A percentile compares a stretch with the other conserved stretches of the same genome.
These are phyloP conservation scores for Irpex sp. DNA, from an alignment of 1,284 basidiomycete genomes.

Conservation along the genomic window DNA sequence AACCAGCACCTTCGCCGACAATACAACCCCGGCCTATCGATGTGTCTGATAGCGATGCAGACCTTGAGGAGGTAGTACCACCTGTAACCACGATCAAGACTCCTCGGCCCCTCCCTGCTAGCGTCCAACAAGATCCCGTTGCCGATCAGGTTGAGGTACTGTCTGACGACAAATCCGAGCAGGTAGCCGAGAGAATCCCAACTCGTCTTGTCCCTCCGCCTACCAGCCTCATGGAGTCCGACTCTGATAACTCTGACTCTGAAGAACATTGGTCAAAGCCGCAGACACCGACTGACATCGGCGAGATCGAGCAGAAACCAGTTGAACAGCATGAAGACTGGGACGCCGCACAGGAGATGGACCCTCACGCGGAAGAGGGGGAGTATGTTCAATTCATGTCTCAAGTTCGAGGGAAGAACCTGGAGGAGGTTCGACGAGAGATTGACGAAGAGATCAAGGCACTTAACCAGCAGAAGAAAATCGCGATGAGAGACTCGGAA, in stretches of 20 bases:
- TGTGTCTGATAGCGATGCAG: not conserved
- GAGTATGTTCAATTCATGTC: slow-evolving; percentile 92
- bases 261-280: slow-evolving; percentile 49
- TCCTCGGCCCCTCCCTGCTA: not conserved
- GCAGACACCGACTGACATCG: slow-evolving; percentile 18
- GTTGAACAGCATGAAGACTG: slow-evolving; percentile 28
- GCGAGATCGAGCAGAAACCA: slow-evolving; percentile 21
- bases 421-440: slow-evolving; percentile 80
- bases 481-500: slow-evolving; percentile 90
- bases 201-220: no score
- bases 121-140: not conserved
- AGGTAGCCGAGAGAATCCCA: no score
- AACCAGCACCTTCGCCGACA: not conserved
- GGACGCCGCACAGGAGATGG: slow-evolving; percentile 82
- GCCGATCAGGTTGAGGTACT: not conserved
- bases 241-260: slow-evolving; percentile 21
- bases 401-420: slow-evolving; percentile 80
- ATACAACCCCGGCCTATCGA: not conserved
- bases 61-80: not conserved
- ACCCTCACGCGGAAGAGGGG: slow-evolving; percentile 78
- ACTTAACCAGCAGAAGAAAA: slow-evolving; percentile 82
- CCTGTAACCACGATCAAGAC: not conserved
- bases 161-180: not conserved
- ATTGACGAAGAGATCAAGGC: slow-evolving; percentile 89
- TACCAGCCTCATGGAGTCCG: not conserved